phyloP scores from a whole-genome alignment of 148 eudicot species.

The Fagopyrum esculentum region DNA sequence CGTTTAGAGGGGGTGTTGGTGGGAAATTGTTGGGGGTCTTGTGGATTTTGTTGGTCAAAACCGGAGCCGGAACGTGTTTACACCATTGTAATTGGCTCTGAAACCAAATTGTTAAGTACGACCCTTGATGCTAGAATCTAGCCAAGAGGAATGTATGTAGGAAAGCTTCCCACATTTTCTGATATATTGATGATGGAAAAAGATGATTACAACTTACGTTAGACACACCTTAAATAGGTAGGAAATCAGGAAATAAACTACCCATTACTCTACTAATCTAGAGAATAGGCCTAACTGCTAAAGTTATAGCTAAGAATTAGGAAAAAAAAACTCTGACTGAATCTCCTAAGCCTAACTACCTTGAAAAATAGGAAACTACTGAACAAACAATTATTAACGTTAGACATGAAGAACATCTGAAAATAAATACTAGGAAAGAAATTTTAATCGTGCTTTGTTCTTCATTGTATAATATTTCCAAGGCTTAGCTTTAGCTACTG shows the following conservation, averaged over 20 bases:
- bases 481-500: no score
- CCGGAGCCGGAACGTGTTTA: background rate
- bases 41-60: background rate
- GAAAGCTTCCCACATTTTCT: no score
- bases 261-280: background rate
- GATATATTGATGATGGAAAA: background rate
- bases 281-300: background rate
- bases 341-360: background rate
- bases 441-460: background rate
- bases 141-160: background rate
- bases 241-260: background rate
- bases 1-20: background rate
- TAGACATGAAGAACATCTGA: background rate
- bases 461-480: background rate
- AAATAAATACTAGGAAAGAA: background rate
- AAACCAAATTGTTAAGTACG: background rate
- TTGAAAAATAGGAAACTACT: no score
- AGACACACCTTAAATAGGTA: background rate
- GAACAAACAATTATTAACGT: background rate
- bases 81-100: background rate
- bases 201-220: background rate
- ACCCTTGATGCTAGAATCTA: background rate
- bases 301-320: background rate
- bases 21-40: background rate
- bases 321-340: background rate